Percentiles rank a stretch among this genome's conserved stretches.
Evolutionary conservation across 2,329 filamentous ascomycete genomes (phyloP).

Genomic region (Metarhizium anisopliae): DNA sequence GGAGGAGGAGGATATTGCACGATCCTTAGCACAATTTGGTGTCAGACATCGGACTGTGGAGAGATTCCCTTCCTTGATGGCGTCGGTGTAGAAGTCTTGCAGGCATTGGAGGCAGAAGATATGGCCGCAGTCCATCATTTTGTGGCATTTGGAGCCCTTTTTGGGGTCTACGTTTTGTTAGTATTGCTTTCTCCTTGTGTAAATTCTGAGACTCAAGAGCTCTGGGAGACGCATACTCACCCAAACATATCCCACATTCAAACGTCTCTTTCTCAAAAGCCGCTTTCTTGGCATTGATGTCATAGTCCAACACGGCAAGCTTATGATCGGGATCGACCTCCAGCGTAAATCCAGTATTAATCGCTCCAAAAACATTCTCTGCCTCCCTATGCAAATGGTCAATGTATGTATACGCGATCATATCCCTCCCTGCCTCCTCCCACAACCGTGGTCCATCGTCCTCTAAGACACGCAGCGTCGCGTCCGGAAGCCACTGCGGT

Average conservation of each 20-base stretch:
- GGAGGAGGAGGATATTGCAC: constrained; percentile 20
- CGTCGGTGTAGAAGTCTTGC: constrained; percentile 80
- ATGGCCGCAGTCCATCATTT: constrained; percentile 74
- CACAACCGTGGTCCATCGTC: constrained; percentile 44
- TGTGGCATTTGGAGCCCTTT: constrained; percentile 74
- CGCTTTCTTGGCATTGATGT: constrained; percentile 62
- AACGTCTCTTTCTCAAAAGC: constrained; percentile 80
- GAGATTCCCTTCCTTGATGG: constrained; percentile 79
- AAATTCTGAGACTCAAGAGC: no score
- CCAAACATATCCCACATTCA: constrained; percentile 76
- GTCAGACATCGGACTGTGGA: constrained; percentile 70
- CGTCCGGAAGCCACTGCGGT: constrained; percentile 47
- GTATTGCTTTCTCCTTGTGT: not conserved
- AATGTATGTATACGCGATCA: constrained; percentile 53
- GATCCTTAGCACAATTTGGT: constrained; percentile 66
- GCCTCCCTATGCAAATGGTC: constrained; percentile 52
- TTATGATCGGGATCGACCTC: constrained; percentile 50
- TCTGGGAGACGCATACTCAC: constrained; percentile 24
- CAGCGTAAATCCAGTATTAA: constrained; percentile 37
- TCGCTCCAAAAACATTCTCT: constrained; percentile 52
- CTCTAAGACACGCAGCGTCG: constrained; percentile 40
- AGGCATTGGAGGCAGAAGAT: constrained; percentile 88
- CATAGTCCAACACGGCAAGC: constrained; percentile 67
- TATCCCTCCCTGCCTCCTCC: constrained; percentile 52
- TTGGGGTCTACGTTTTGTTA: constrained; percentile 58